Evolutionary conservation across 2,329 filamentous ascomycete species (phyloP).

Genomic region (Botrytis fabae): DNA sequence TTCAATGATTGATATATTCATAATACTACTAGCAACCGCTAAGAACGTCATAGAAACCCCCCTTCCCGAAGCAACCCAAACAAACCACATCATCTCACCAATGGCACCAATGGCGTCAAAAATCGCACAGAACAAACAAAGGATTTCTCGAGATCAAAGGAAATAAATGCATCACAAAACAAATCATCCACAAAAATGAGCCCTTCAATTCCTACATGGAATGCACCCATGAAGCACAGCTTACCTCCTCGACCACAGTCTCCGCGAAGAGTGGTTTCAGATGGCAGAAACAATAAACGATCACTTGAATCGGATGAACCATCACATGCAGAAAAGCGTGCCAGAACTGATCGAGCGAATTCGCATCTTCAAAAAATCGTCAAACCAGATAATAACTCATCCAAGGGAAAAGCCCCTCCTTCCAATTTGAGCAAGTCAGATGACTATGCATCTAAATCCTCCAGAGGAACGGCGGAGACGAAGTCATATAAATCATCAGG

Average conservation of each 20-base stretch:
- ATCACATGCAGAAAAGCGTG: conserved; percentile 36
- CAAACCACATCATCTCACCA: conserved; percentile 51
- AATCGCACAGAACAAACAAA: conserved; percentile 1
- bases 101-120: conserved; percentile 29
- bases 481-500: conserved; percentile 13
- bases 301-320: conserved; percentile 33
- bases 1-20: not conserved
- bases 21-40: not conserved
- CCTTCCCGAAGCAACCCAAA: conserved; percentile 44
- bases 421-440: conserved; percentile 28
- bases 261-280: conserved; percentile 27
- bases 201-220: conserved; percentile 21
- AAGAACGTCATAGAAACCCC: conserved; percentile 13
- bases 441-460: conserved; percentile 24
- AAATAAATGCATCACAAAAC: conserved; percentile 4
- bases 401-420: conserved; percentile 29
- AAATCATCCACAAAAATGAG: conserved; percentile 15
- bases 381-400: conserved; percentile 28
- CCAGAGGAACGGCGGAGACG: conserved; percentile 24
- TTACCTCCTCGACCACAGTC: conserved; percentile 38
- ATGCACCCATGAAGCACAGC: conserved; percentile 31
- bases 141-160: conserved; percentile 14
- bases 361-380: conserved; percentile 25
- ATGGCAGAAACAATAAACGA: conserved; percentile 34
- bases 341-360: conserved; percentile 33